A percentile compares a stretch with the other conserved stretches of the same genome.
Conservation (phyloP, 148 eudicot species). For the Limonium bicolor region DNA sequence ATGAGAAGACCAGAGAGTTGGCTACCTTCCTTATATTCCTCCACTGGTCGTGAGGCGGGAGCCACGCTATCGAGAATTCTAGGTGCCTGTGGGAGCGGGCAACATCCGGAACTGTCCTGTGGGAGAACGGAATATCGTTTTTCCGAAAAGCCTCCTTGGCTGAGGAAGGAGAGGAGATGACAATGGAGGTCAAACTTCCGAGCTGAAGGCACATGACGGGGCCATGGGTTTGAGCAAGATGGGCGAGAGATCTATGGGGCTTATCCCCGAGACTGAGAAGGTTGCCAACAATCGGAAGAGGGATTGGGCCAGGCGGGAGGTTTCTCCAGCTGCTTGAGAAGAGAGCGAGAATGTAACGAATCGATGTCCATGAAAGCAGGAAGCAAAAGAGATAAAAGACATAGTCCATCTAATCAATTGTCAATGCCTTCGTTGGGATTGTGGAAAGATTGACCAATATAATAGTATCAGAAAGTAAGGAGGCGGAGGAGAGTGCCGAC, state of each 20-base stretch:
- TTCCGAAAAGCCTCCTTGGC: not conserved
- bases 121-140: not conserved
- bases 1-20: not conserved
- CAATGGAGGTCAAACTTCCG: not conserved
- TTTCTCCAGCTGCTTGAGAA: not conserved
- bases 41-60: not conserved
- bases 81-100: not conserved
- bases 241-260: not conserved
- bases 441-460: too few species aligned
- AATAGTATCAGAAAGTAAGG: too few species aligned
- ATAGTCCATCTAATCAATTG: not conserved
- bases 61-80: not conserved
- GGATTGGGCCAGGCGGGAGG: not conserved
- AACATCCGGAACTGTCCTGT: not conserved
- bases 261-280: not conserved
- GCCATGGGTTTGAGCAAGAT: constrained; percentile 2
- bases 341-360: not conserved
- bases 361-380: constrained; percentile 3
- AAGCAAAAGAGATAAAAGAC: not conserved
- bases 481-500: too few species aligned
- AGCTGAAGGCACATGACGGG: constrained; percentile 1
- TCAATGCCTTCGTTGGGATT: too few species aligned
- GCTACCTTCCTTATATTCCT: not conserved
- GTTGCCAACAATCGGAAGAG: not conserved
- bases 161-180: not conserved